Evolutionary conservation across 331 rosid genomes (phyloP).

Genomic region (Saraca asoca): DNA sequence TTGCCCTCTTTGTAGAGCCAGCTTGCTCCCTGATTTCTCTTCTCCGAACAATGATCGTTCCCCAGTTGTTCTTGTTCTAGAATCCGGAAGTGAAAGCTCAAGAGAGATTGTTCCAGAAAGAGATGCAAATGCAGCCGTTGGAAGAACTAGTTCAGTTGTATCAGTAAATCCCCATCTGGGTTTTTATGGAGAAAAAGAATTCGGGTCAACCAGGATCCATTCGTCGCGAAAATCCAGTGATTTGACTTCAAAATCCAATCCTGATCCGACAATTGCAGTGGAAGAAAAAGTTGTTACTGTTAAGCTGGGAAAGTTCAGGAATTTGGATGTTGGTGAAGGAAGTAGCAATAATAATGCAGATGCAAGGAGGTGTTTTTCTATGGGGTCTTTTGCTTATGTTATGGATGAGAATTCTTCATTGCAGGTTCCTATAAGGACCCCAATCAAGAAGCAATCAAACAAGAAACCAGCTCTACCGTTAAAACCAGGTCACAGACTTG

Average conservation of each 20-base stretch:
- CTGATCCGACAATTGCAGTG: slow-evolving; percentile 11
- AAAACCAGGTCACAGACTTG: slow-evolving; percentile 63
- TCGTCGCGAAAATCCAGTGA: slow-evolving; percentile 45
- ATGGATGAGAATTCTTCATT: slow-evolving; percentile 78
- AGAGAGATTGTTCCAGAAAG: slow-evolving; percentile 64
- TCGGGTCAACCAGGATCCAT: slow-evolving; percentile 43
- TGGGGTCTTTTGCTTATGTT: slow-evolving; percentile 91
- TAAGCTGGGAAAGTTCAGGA: slow-evolving; percentile 91
- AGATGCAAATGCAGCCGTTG: slow-evolving; percentile 46
- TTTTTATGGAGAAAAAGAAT: slow-evolving; percentile 44
- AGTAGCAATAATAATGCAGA: slow-evolving; percentile 55
- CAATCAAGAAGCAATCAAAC: slow-evolving; percentile 55
- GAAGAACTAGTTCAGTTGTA: slow-evolving; percentile 51
- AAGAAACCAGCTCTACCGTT: slow-evolving; percentile 60
- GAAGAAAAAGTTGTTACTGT: slow-evolving; percentile 66
- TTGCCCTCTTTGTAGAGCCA: slow-evolving; percentile 88
- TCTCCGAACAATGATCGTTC: slow-evolving; percentile 36
- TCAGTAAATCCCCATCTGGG: slow-evolving; percentile 48
- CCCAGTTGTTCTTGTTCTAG: slow-evolving; percentile 79
- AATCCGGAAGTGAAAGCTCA: slow-evolving; percentile 82
- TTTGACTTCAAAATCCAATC: slow-evolving; percentile 34
- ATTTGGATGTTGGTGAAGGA: slow-evolving; percentile 61
- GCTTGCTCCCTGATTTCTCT: slow-evolving; percentile 64
- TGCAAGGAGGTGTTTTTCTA: slow-evolving; percentile 85
- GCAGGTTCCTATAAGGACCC: slow-evolving; percentile 71